phyloP scores from a whole-genome alignment of 2,329 filamentous ascomycete genomes.

The Ophidiomyces ophidiicola region DNA sequence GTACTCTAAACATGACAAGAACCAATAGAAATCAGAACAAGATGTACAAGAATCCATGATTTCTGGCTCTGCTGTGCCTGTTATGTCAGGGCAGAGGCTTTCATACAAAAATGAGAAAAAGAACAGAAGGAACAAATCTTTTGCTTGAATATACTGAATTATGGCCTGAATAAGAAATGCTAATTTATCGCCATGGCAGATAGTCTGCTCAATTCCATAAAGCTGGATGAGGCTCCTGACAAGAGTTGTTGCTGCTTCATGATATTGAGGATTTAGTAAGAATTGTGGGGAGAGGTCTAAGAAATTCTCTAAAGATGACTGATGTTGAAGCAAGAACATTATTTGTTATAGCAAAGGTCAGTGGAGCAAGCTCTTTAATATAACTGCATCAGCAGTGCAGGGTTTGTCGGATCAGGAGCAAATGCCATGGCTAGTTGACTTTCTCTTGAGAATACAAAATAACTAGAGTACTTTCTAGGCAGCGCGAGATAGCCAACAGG shows the following conservation, averaged over 20 bases:
- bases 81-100: slow-evolving; percentile 8
- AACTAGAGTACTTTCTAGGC: too few species aligned
- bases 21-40: too few species aligned
- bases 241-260: slow-evolving; percentile 9
- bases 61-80: slow-evolving; percentile 3
- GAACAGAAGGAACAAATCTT: slow-evolving; percentile 17
- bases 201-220: slow-evolving; percentile 12
- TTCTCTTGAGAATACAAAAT: too few species aligned
- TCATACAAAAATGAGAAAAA: slow-evolving; percentile 16
- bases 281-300: slow-evolving; percentile 13
- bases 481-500: too few species aligned
- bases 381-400: background rate
- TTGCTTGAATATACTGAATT: slow-evolving; percentile 14
- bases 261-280: slow-evolving; percentile 8
- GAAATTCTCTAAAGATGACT: slow-evolving; percentile 12
- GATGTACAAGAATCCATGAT: too few species aligned
- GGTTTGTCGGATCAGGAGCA: background rate
- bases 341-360: background rate
- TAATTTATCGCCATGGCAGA: slow-evolving; percentile 12
- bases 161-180: slow-evolving; percentile 14
- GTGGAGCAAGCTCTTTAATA: background rate
- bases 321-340: slow-evolving; percentile 6
- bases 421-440: too few species aligned
- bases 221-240: slow-evolving; percentile 12
- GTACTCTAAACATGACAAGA: too few species aligned